These are phyloP conservation scores for Protoeuglena noctilucae DNA, from an alignment of 139 green algal genomes.

Conservation along the genomic window DNA sequence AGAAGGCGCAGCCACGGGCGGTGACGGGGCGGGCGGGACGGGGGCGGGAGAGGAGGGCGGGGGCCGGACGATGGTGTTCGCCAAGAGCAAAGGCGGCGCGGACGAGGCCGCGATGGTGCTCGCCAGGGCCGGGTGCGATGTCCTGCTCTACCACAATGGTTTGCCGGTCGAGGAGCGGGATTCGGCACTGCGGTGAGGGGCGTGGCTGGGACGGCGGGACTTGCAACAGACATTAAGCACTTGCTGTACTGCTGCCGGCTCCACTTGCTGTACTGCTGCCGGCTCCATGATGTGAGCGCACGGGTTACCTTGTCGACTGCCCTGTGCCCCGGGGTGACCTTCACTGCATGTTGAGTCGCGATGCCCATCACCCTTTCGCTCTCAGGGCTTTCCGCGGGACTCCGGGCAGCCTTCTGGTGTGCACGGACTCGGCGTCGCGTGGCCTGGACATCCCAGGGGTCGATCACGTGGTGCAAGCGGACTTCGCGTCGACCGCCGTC, in stretches of 20 bases:
- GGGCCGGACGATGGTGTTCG: constrained; percentile 71
- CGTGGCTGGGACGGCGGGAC: too few species aligned
- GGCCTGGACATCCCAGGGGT: constrained; percentile 74
- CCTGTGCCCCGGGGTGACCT: too few species aligned
- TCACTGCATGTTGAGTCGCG: too few species aligned
- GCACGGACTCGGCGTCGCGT: constrained; percentile 76
- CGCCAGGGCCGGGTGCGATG: constrained; percentile 3
- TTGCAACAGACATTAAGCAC: too few species aligned
- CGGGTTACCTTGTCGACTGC: too few species aligned
- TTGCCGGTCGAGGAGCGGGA: not conserved
- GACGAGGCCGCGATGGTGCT: constrained; percentile 20
- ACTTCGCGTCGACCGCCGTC: constrained; percentile 81
- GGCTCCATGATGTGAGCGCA: too few species aligned
- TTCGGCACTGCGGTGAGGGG: not conserved
- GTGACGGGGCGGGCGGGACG: not conserved
- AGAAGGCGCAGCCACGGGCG: constrained; percentile 6
- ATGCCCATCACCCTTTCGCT: too few species aligned
- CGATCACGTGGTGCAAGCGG: constrained; percentile 61
- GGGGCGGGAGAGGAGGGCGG: not conserved
- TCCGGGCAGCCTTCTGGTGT: constrained; percentile 65
- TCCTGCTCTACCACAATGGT: constrained; percentile 5
- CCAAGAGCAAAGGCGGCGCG: constrained; percentile 28
- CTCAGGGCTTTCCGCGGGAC: constrained; percentile 10
- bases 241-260: too few species aligned
- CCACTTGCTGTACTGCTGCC: too few species aligned